Evolutionary conservation across 1,139 yeast species (phyloP).

Genomic region (Sporopachydermia cereana): DNA sequence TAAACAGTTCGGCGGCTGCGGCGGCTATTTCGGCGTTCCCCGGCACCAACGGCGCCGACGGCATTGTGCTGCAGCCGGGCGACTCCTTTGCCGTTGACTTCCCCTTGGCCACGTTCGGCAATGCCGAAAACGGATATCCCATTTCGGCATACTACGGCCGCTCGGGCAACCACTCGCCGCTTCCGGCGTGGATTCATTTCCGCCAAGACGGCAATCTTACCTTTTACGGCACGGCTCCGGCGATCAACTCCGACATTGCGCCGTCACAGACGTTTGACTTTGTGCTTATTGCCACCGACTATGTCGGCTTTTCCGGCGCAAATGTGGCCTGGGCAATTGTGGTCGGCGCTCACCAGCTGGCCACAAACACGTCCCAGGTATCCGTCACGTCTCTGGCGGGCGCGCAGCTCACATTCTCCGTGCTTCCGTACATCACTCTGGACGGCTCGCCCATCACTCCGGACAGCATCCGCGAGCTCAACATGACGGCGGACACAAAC

Average conservation of each 20-base stretch:
- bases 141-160: constrained; percentile 75
- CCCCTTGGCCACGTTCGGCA: constrained; percentile 42
- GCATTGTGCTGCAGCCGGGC: constrained; percentile 65
- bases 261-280: constrained; percentile 73
- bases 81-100: constrained; percentile 52
- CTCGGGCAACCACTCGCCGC: constrained; percentile 67
- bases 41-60: constrained; percentile 56
- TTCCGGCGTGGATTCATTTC: constrained; percentile 83
- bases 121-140: constrained; percentile 30
- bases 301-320: constrained; percentile 62
- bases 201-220: constrained; percentile 42
- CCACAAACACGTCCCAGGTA: constrained; percentile 38
- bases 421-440: neutral
- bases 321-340: constrained; percentile 57
- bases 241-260: constrained; percentile 73
- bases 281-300: constrained; percentile 69
- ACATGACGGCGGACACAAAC: constrained; percentile 8
- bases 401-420: neutral
- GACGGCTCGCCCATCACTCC: neutral
- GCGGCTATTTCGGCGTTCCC: constrained; percentile 11
- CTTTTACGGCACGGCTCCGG: constrained; percentile 85
- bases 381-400: constrained; percentile 12
- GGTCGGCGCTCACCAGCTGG: constrained; percentile 80
- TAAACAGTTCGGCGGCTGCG: constrained; percentile 17
- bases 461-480: neutral